phyloP scores from a whole-genome alignment of 2,329 filamentous ascomycete species.

The Penicillium crustosum region DNA sequence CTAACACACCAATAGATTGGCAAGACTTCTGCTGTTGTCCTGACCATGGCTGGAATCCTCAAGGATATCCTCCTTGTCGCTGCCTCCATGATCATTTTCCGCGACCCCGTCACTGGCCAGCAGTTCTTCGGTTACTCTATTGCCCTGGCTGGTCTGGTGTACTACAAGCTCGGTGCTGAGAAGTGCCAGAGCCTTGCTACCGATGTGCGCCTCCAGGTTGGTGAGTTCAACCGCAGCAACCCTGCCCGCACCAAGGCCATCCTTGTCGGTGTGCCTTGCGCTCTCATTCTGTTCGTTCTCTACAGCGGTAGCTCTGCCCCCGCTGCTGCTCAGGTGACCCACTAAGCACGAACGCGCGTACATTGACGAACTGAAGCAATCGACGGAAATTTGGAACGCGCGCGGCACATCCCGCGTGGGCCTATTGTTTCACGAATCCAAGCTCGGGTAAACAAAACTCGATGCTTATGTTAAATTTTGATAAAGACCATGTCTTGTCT shows the following conservation, averaged over 20 bases:
- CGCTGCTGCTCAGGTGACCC: conserved; percentile 15
- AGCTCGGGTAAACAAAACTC: conserved; percentile 2
- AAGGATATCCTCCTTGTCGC: conserved; percentile 80
- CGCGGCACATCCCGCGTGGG: not conserved
- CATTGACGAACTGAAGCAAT: conserved; percentile 5
- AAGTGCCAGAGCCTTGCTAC: conserved; percentile 55
- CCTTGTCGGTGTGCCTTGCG: conserved; percentile 17
- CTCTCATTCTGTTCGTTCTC: conserved; percentile 22
- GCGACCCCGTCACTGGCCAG: conserved; percentile 64
- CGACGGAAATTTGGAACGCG: conserved; percentile 3
- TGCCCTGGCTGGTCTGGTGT: conserved; percentile 62
- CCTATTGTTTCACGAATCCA: conserved; percentile 10
- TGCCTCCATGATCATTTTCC: conserved; percentile 72
- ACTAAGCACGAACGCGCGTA: conserved; percentile 10
- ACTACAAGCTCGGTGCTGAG: conserved; percentile 62
- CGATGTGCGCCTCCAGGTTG: conserved; percentile 42
- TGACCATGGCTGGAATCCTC: conserved; percentile 77
- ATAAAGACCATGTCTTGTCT: conserved; percentile 22
- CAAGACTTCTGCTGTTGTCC: conserved; percentile 77
- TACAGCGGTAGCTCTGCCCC: conserved; percentile 23
- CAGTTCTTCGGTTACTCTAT: conserved; percentile 75
- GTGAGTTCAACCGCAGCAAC: conserved; percentile 29
- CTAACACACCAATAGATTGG: conserved; percentile 56
- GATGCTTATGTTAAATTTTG: conserved; percentile 15
- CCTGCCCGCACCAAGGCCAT: conserved; percentile 24